These are phyloP conservation scores for Ogataea naganishii DNA, from an alignment of 805 yeast genomes.

Conservation along the genomic window DNA sequence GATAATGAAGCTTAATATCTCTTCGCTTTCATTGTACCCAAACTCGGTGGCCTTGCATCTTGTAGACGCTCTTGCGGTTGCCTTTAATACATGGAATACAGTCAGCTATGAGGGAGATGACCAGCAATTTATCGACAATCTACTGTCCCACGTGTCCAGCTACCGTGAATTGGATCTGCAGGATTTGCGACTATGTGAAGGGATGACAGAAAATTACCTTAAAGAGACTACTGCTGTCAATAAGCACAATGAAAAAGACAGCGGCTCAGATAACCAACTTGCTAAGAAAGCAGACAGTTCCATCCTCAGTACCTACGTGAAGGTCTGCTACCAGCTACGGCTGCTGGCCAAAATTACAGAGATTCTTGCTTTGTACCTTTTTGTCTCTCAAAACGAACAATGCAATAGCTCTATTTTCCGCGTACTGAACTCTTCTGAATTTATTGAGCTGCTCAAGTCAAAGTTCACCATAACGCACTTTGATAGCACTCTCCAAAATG, in stretches of 20 bases:
- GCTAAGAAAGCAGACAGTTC: too few species aligned
- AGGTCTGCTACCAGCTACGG: conserved; percentile 44
- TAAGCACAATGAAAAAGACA: too few species aligned
- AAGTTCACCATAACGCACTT: conserved; percentile 25
- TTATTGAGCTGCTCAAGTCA: conserved; percentile 29
- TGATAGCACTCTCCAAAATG: conserved; percentile 14
- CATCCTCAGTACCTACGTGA: too few species aligned
- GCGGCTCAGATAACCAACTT: too few species aligned
- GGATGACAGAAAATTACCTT: too few species aligned
- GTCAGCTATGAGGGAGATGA: conserved; percentile 47
- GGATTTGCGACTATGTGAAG: too few species aligned
- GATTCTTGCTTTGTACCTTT: conserved; percentile 63
- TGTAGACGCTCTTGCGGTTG: conserved; percentile 63
- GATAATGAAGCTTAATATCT: conserved; percentile 46
- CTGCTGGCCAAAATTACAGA: conserved; percentile 64
- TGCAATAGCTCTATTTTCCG: conserved; percentile 30
- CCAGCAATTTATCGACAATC: conserved; percentile 31
- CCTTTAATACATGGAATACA: conserved; percentile 72
- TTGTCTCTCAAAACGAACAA: conserved; percentile 39
- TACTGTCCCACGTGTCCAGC: conserved; percentile 24
- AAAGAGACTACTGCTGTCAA: too few species aligned
- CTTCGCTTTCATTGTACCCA: conserved; percentile 46
- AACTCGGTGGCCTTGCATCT: conserved; percentile 57
- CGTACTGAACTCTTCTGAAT: conserved; percentile 12
- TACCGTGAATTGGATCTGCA: too few species aligned